These are phyloP conservation scores for Colletotrichum sp. DNA, from an alignment of 2,329 filamentous ascomycete species.

Conservation along the genomic window DNA sequence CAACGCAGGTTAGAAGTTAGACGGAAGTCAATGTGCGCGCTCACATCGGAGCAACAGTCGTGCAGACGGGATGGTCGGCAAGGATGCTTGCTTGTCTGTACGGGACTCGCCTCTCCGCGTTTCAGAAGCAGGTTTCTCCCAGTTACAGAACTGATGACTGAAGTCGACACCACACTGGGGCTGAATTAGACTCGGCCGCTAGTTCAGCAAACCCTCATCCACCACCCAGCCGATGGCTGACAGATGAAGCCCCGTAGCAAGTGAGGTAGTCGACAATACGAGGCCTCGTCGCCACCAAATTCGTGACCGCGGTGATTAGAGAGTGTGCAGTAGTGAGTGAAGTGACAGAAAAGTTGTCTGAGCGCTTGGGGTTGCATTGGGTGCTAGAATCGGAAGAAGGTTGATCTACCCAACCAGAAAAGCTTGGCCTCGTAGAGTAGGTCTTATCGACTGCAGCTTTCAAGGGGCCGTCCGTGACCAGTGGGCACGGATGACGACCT, in stretches of 20 bases:
- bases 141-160: background rate
- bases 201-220: background rate
- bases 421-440: background rate
- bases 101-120: slow-evolving; percentile 22
- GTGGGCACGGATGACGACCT: background rate
- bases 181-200: background rate
- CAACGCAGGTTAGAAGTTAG: background rate
- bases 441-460: background rate
- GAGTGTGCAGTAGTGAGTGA: background rate
- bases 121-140: slow-evolving; percentile 19
- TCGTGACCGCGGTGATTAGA: background rate
- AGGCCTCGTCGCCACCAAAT: background rate
- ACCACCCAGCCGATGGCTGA: background rate
- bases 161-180: background rate
- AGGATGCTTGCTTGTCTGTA: background rate
- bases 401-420: background rate
- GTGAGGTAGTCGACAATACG: background rate
- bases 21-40: background rate
- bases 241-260: background rate
- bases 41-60: background rate
- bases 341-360: background rate
- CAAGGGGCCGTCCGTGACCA: background rate
- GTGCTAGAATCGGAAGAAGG: background rate
- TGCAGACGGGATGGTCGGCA: background rate
- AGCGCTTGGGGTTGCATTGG: background rate